phyloP scores from a whole-genome alignment of 1,284 basidiomycete species.

The Phlebopus sp. region DNA sequence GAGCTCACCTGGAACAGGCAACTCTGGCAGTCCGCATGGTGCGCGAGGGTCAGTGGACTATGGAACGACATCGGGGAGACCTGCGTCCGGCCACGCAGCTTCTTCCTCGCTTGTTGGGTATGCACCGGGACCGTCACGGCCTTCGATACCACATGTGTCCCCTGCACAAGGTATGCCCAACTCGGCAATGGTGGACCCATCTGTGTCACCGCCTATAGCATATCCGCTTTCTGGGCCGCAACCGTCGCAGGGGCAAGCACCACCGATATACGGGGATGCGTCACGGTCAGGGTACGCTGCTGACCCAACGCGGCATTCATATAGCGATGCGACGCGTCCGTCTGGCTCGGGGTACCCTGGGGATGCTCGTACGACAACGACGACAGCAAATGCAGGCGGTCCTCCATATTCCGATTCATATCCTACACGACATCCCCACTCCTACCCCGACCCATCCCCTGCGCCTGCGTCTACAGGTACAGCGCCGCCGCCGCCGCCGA shows the following conservation, averaged over 20 bases:
- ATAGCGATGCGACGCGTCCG: constrained; percentile 20
- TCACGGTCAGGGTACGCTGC: constrained; percentile 21
- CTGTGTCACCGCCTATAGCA: constrained; percentile 21
- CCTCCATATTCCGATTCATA: constrained; percentile 27
- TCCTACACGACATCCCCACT: constrained; percentile 12
- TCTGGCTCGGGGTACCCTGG: constrained; percentile 23
- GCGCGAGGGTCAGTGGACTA: constrained; percentile 27
- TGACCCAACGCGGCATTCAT: constrained; percentile 24
- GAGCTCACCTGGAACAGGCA: constrained; percentile 36
- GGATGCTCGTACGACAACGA: too few relatives aligned
- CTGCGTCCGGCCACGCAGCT: constrained; percentile 7
- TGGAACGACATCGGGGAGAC: constrained; percentile 17
- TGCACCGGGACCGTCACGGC: constrained; percentile 2
- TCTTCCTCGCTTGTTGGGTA: constrained; percentile 31
- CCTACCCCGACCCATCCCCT: constrained; percentile 20
- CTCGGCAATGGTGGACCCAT: constrained; percentile 18
- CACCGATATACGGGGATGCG: constrained; percentile 26
- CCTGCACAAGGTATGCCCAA: constrained; percentile 23
- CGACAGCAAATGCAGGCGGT: constrained; percentile 9
- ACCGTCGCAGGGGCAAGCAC: constrained; percentile 22
- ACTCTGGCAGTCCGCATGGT: constrained; percentile 32
- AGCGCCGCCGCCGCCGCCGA: background rate
- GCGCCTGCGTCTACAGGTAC: background rate
- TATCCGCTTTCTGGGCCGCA: constrained; percentile 23
- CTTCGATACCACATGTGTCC: constrained; percentile 17